Base-by-base conservation (phyloP, 148 eudicot genomes). In the Bassia scoparia region DNA sequence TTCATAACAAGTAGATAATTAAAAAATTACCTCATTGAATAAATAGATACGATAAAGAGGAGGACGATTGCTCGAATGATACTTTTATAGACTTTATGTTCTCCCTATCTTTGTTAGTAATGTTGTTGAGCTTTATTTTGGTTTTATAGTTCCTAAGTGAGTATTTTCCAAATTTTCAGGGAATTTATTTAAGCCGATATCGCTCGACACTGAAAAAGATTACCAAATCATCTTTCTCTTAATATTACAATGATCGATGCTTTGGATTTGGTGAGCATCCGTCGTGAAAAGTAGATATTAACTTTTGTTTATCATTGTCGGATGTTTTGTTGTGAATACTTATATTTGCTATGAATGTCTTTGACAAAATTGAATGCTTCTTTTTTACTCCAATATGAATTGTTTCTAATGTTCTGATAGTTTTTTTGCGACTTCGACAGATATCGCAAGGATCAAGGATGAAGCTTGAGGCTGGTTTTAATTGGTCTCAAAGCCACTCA, bases 391-490 rank as follows among this genome's bases (percentile, higher is more conserved):
- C 59, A 52, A 18, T 12, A 6, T 65, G 17, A 31, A n/a, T 29
- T 72, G 52, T 67, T 64, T 44, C 21, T 50, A 23, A 24, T 43
- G 70, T 27, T 62, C 46, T 84, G 35, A n/a, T 56, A 24, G 64
- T 18, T 49, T 60, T 20, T 27, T n/a, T 71, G 56, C 38, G 79
- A 29, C 12, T 55, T 84, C 46, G 69, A 76, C 80, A 94, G 98
- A 91, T 94, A 77, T 94, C n/a, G 98, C 81, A 94, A 94, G 84
- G 98, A 94, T 76, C n/a, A 94, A 91, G 81, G 98, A 94, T 73
- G 98, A 94, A 87, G 93, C 97, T 68, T 96, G 91, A 79, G 89
- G 87, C 70, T 94, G 98, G 98, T 85, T 91, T 82, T n/a, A n/a
- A 85, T 83, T 46, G 97, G 88, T 77, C 86, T 94, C 38, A 91